Evolutionary conservation across 75 land plant genomes (phyloP).

Genomic region (Sequoia sempervirens): DNA sequence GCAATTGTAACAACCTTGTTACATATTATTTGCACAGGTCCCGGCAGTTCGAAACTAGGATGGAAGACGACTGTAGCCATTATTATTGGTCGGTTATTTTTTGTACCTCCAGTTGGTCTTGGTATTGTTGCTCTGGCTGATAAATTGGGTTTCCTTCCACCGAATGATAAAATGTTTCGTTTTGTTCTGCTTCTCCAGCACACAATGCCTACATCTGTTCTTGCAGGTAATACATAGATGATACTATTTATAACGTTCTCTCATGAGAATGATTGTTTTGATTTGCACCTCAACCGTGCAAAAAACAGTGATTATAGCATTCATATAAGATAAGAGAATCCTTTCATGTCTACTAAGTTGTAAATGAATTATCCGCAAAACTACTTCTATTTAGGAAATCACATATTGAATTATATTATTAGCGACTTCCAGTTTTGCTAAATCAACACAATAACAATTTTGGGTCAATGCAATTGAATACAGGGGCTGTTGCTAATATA

Average conservation of each 20-base stretch:
- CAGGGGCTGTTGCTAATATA: slow-evolving; percentile 88
- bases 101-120: slow-evolving; percentile 82
- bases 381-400: too few relatives aligned
- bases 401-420: background rate
- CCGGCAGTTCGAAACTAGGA: slow-evolving; percentile 76
- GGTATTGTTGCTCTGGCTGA: slow-evolving; percentile 81
- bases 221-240: slow-evolving; percentile 55
- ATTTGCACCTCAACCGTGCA: background rate
- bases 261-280: background rate
- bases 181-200: slow-evolving; percentile 96
- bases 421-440: background rate
- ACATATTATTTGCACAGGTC: slow-evolving; percentile 43
- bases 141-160: slow-evolving; percentile 75
- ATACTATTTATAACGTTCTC: background rate
- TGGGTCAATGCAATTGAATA: background rate
- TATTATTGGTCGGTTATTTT: slow-evolving; percentile 59
- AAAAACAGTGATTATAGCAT: background rate
- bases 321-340: background rate
- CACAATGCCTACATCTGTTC: slow-evolving; percentile 94
- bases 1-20: background rate
- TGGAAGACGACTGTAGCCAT: slow-evolving; percentile 82
- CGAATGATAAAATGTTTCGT: slow-evolving; percentile 74
- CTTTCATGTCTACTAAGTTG: background rate
- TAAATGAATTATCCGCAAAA: background rate
- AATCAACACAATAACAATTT: background rate